phyloP scores from a whole-genome alignment of 495 filamentous ascomycete species.

The Aspergillus funiculosus region DNA sequence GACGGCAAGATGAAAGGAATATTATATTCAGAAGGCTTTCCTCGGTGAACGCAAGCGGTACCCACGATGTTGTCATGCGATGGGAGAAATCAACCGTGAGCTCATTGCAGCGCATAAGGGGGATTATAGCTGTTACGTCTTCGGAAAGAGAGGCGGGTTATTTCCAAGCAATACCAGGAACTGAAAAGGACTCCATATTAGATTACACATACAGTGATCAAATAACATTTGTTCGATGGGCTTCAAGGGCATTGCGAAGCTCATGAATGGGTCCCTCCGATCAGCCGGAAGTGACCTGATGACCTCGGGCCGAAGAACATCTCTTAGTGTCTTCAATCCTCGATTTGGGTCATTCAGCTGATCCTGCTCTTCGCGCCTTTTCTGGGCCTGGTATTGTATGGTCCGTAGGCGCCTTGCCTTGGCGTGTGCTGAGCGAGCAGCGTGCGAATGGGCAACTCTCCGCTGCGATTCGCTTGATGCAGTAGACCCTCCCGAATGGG shows the following conservation, averaged over 20 bases:
- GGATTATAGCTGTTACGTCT: constrained; percentile 16
- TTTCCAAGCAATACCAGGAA: background rate
- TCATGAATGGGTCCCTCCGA: constrained; percentile 4
- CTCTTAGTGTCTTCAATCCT: background rate
- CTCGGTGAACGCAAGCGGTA: background rate
- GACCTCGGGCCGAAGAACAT: background rate
- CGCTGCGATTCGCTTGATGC: constrained; percentile 31
- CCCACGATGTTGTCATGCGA: constrained; percentile 5
- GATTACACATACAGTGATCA: constrained; percentile 6
- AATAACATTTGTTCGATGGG: constrained; percentile 6
- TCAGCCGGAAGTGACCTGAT: background rate
- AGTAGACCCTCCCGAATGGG: background rate
- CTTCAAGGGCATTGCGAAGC: background rate
- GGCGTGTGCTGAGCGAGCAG: constrained; percentile 21
- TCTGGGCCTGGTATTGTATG: constrained; percentile 21
- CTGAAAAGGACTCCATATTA: background rate
- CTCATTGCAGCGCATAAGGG: constrained; percentile 20
- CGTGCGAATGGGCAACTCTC: constrained; percentile 19
- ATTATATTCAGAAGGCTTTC: background rate
- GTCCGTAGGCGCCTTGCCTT: constrained; percentile 19
- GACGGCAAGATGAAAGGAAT: constrained; percentile 4
- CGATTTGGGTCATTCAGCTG: background rate
- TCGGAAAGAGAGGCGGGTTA: background rate
- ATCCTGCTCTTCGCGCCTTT: background rate
- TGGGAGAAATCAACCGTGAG: constrained; percentile 5